These are phyloP conservation scores for Striga asiatica DNA, from an alignment of 257 asterid genomes.

Conservation along the genomic window DNA sequence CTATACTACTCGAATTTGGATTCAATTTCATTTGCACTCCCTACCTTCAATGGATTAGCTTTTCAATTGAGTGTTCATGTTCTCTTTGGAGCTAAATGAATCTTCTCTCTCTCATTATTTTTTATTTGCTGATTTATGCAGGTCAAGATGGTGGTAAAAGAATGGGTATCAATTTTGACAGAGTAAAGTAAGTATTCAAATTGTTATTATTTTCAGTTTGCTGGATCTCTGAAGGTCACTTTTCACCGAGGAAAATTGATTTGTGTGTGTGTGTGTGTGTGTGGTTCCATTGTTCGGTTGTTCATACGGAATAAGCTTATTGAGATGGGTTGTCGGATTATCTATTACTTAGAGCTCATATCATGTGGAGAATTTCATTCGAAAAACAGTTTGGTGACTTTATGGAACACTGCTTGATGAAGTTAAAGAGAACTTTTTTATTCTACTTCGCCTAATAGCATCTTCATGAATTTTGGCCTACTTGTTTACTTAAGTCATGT, in stretches of 20 bases:
- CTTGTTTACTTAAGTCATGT: too few relatives aligned
- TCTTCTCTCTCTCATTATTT: background rate
- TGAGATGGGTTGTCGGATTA: background rate
- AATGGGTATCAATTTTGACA: constrained; percentile 87
- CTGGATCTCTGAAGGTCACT: background rate
- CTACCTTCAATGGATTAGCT: too few relatives aligned
- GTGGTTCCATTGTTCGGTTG: background rate
- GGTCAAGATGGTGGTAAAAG: constrained; percentile 94
- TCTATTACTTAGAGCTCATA: background rate
- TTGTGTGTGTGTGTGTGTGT: background rate
- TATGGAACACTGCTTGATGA: background rate
- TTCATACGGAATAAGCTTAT: background rate
- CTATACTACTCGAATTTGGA: too few relatives aligned
- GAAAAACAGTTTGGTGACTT: background rate
- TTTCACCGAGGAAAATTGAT: background rate
- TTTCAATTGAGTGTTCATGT: too few relatives aligned
- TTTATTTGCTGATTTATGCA: constrained; percentile 25
- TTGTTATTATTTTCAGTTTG: background rate
- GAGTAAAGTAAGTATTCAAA: constrained; percentile 53
- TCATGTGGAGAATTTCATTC: background rate
- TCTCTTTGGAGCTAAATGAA: background rate
- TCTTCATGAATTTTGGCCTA: too few relatives aligned
- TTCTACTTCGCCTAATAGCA: too few relatives aligned
- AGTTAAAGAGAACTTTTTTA: too few relatives aligned
- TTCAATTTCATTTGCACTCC: too few relatives aligned